A percentile compares a stretch with the other conserved stretches of the same genome.
Evolutionary conservation across 1,139 yeast species (phyloP).

Genomic region (Debaryomyces psychrophilus): DNA sequence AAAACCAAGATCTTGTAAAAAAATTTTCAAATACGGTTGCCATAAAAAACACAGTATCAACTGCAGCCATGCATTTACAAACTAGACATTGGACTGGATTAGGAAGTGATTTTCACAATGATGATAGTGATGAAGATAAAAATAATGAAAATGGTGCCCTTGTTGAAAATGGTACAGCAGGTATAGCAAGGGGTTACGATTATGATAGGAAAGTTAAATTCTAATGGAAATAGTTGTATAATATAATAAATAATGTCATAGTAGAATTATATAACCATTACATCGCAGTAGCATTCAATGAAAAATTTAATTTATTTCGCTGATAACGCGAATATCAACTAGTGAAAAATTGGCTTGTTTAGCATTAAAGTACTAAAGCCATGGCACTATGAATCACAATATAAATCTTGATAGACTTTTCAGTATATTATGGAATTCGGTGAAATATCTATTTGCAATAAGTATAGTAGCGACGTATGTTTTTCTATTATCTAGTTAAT

Average conservation of each 20-base stretch:
- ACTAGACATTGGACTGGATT: slow-evolving; percentile 84
- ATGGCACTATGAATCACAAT: not conserved
- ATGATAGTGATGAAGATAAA: slow-evolving; percentile 35
- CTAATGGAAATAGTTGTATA: not conserved
- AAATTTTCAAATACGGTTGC: slow-evolving; percentile 63
- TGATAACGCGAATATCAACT: not conserved
- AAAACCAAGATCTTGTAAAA: slow-evolving; percentile 50
- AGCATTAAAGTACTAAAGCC: not conserved
- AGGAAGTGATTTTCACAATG: slow-evolving; percentile 71
- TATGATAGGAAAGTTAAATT: slow-evolving; percentile 24
- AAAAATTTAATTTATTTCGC: not conserved
- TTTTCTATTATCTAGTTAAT: not conserved
- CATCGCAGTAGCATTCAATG: not conserved
- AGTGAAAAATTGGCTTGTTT: not conserved
- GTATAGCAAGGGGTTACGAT: slow-evolving; percentile 86
- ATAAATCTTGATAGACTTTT: not conserved
- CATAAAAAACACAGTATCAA: slow-evolving; percentile 79
- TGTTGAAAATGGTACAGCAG: slow-evolving; percentile 80
- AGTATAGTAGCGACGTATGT: not conserved
- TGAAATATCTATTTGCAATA: not conserved
- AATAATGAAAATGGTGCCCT: slow-evolving; percentile 64
- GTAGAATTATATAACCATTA: not conserved
- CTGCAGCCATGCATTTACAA: slow-evolving; percentile 81
- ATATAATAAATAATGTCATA: not conserved
- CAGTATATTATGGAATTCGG: not conserved